These are phyloP conservation scores for Coniophora puteana DNA, from an alignment of 1,284 basidiomycete genomes.

Conservation along the genomic window DNA sequence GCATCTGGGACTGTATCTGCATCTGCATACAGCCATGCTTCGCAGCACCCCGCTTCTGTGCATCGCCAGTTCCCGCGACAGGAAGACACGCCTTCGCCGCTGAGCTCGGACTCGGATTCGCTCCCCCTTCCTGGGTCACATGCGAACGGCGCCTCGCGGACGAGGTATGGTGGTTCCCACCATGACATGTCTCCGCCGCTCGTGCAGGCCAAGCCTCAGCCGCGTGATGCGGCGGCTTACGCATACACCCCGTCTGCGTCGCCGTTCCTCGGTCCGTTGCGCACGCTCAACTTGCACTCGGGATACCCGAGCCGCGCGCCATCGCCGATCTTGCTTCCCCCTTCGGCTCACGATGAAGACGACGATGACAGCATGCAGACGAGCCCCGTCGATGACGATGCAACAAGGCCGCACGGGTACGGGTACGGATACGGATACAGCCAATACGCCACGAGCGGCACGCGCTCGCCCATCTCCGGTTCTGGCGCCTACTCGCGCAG, in stretches of 20 bases:
- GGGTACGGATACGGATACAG: too few species aligned
- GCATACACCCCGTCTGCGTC: conserved; percentile 65
- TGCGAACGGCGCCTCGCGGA: conserved; percentile 13
- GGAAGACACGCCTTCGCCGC: conserved; percentile 63
- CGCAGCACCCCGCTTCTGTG: conserved; percentile 27
- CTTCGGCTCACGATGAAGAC: conserved; percentile 32
- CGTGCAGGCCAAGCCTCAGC: conserved; percentile 19
- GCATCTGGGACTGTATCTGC: conserved; percentile 38
- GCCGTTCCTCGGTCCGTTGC: conserved; percentile 82
- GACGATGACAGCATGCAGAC: conserved; percentile 17
- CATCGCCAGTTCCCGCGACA: conserved; percentile 35
- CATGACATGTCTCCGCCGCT: conserved; percentile 25
- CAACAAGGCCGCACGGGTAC: conserved; percentile 11
- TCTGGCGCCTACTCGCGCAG: conserved; percentile 16
- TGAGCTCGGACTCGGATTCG: conserved; percentile 65
- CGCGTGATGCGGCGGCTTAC: conserved; percentile 30
- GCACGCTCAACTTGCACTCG: conserved; percentile 70
- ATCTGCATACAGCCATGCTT: conserved; percentile 28
- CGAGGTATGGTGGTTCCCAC: neutral
- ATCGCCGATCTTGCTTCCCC: conserved; percentile 61
- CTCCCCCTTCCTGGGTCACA: conserved; percentile 33
- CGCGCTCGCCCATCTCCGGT: too few species aligned
- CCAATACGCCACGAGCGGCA: too few species aligned
- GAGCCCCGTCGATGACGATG: conserved; percentile 33
- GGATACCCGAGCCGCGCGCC: conserved; percentile 62